Base-by-base conservation (phyloP, 768 basidiomycete genomes). In the Candolleomyces eurysporus region DNA sequence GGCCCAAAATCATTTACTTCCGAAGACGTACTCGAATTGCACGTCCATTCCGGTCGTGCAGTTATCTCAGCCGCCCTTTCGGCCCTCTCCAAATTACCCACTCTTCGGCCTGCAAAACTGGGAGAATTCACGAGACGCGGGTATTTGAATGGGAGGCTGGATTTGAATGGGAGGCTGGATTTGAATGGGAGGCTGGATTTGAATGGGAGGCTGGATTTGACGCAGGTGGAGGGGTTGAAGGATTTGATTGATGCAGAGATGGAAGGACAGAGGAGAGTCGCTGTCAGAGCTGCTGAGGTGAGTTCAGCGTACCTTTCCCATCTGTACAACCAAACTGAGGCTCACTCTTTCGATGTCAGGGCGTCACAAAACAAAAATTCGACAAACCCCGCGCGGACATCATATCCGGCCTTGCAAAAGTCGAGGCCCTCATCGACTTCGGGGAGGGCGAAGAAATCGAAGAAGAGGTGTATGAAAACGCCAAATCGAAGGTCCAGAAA, bases 391-490 rank as follows among this genome's bases (percentile, higher is more conserved):
- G 94, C 57, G 72, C 73, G 7, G 81, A 85, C 13, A 87, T 92
- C n/a, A 83, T 96, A 22, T 78, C 83, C 31, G 90, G 88, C 54
- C 82, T 94, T 21, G 87, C 94, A 11, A 82, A 87, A 63, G 79
- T 93, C 4, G 95, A 97, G 73, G 95, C 94, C 0, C 75, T 96
- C 19, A 95, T 97, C 58, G 94, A 96, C 71, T 97, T 96, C 72
- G 92, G 92, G 6, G 94, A 97, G 74, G 91, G 89, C 14, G 94
- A 96, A 68, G 91, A 92, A 40, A 83, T 96, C 45, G 93, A 95
- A 68, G 89, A 90, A n/a, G 87, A 82, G 8, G 86, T 93, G 19
- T 87, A 84, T 65, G 87, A 87, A 10, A 78, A 83, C 93, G 92
- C 92, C 5, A 77, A 77, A 64, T 66, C 68, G 2, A 80, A 82